Evolutionary conservation across 202 grass and related monocot genomes (phyloP).

Genomic region (Brachypodium distachyon): DNA sequence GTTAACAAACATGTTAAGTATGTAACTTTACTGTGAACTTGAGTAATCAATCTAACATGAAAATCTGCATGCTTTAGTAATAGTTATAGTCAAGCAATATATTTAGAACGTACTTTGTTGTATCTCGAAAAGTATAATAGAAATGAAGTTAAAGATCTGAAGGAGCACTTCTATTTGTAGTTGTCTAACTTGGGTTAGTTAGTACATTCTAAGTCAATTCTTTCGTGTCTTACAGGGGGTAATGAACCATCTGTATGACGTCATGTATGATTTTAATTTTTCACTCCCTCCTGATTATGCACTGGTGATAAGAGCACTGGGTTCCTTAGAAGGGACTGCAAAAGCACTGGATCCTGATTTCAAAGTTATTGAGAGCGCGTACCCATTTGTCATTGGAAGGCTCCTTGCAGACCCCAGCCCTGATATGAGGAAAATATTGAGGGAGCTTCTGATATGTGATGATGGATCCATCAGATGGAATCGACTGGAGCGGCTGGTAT

Average conservation of each 20-base stretch:
- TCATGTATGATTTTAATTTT: constrained; percentile 98
- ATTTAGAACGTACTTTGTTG: neutral
- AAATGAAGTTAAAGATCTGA: neutral
- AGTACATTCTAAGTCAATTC: constrained; percentile 1
- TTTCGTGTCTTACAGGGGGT: constrained; percentile 49
- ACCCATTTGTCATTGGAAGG: constrained; percentile 87
- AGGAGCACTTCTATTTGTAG: neutral
- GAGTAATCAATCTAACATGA: neutral
- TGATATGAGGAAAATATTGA: constrained; percentile 93
- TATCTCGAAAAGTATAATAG: neutral
- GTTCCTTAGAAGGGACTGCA: constrained; percentile 91
- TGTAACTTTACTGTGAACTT: neutral
- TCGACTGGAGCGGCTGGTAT: constrained; percentile 75
- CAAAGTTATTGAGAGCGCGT: constrained; percentile 93
- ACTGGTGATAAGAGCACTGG: constrained; percentile 83
- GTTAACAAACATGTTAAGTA: neutral
- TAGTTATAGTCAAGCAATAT: neutral
- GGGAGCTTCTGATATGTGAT: constrained; percentile 73
- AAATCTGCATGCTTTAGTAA: neutral
- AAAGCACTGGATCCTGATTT: constrained; percentile 95
- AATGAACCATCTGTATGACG: constrained; percentile 75
- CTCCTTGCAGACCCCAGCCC: constrained; percentile 84
- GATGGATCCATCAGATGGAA: constrained; percentile 92
- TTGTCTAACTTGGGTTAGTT: neutral
- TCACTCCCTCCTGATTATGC: constrained; percentile 92